Evolutionary conservation across 140 eudicot species (phyloP).

Genomic region (Ambrosia hybrid): DNA sequence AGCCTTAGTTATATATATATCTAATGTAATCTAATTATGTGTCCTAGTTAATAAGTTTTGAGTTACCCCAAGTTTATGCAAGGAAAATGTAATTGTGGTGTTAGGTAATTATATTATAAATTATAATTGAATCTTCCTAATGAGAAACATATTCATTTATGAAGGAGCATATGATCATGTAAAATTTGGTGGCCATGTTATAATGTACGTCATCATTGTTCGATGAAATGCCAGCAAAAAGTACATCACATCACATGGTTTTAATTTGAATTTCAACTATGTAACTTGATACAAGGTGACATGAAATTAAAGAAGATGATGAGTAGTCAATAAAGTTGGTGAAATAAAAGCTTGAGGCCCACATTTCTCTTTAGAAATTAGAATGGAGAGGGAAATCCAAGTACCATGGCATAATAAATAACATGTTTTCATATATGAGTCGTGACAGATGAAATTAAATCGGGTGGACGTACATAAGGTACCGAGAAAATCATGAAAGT

Average conservation of each 20-base stretch:
- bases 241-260: conserved; percentile 24
- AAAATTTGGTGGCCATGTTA: neutral
- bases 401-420: conserved; percentile 35
- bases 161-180: conserved; percentile 6
- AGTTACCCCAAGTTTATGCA: conserved; percentile 3
- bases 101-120: neutral
- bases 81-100: conserved; percentile 16
- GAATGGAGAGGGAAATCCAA: conserved; percentile 9
- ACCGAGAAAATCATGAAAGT: neutral
- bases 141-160: conserved; percentile 13
- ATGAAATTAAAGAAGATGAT: conserved; percentile 29
- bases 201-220: neutral
- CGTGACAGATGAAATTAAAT: neutral
- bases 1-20: no score
- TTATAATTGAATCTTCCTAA: neutral
- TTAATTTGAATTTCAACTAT: conserved; percentile 12
- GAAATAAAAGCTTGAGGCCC: conserved; percentile 25
- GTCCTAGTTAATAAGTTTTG: conserved; percentile 15
- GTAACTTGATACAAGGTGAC: conserved; percentile 1
- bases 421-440: conserved; percentile 18
- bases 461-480: neutral
- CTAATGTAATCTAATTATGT: conserved; percentile 24
- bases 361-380: neutral
- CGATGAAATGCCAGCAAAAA: neutral
- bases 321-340: conserved; percentile 20